A percentile compares a stretch with the other conserved stretches of the same genome.
These are phyloP conservation scores for Trichoderma endophyticum DNA, from an alignment of 2,329 filamentous ascomycete species.

Conservation along the genomic window DNA sequence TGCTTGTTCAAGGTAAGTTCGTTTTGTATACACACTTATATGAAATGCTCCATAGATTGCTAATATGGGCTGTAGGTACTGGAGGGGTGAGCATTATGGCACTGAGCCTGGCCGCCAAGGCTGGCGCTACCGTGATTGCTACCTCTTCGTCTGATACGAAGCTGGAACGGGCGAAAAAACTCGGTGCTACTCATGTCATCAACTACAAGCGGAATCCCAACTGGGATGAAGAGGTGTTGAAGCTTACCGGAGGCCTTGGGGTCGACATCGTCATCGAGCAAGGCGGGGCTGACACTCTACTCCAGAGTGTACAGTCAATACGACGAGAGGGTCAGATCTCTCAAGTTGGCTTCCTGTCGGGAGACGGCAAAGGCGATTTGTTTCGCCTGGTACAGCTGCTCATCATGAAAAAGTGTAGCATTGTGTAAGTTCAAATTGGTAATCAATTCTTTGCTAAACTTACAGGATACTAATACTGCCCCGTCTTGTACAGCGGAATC, in stretches of 20 bases:
- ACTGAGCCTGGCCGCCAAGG: slow-evolving; percentile 46
- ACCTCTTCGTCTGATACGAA: slow-evolving; percentile 52
- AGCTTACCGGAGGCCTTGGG: slow-evolving; percentile 41
- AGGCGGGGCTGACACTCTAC: background rate
- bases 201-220: slow-evolving; percentile 47
- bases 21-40: too few species aligned
- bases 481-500: background rate
- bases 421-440: background rate
- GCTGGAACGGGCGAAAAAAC: slow-evolving; percentile 37
- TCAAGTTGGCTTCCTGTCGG: slow-evolving; percentile 14
- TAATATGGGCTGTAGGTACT: slow-evolving; percentile 28
- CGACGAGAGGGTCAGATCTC: slow-evolving; percentile 1
- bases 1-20: slow-evolving; percentile 11
- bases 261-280: slow-evolving; percentile 46
- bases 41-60: background rate
- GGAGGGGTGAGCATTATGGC: slow-evolving; percentile 39
- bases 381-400: slow-evolving; percentile 1
- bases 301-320: slow-evolving; percentile 4
- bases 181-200: slow-evolving; percentile 33
- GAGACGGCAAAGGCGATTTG: background rate
- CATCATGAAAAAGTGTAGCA: background rate
- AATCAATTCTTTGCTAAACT: background rate
- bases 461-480: background rate
- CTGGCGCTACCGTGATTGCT: slow-evolving; percentile 48
- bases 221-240: slow-evolving; percentile 46